Percentiles rank a stretch among this genome's conserved stretches.
phyloP scores from a whole-genome alignment of 257 asterid species.

The Eucommia ulmoides region DNA sequence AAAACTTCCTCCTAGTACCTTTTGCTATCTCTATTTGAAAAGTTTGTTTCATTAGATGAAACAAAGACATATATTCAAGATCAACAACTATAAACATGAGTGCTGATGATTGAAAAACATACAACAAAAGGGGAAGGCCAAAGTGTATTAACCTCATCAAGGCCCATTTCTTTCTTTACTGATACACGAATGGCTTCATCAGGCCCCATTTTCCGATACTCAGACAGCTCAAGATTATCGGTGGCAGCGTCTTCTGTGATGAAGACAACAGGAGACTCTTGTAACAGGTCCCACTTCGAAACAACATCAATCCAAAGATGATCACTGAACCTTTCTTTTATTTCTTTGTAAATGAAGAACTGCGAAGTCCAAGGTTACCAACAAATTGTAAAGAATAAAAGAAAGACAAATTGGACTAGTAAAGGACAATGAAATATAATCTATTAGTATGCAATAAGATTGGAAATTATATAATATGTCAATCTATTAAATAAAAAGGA shows the following conservation, averaged over 20 bases:
- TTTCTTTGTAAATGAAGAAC: constrained; percentile 74
- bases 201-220: constrained; percentile 75
- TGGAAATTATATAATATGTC: too few species aligned
- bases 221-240: constrained; percentile 54
- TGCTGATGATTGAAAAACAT: background rate
- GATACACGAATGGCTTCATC: constrained; percentile 77
- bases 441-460: too few species aligned
- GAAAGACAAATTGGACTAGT: too few species aligned
- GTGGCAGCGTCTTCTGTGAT: constrained; percentile 47
- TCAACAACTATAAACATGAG: background rate
- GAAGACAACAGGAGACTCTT: constrained; percentile 54
- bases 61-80: background rate
- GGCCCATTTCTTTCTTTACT: constrained; percentile 49
- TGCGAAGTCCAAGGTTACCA: too few species aligned
- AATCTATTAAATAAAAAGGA: too few species aligned
- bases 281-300: constrained; percentile 77
- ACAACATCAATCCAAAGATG: constrained; percentile 96
- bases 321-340: constrained; percentile 64
- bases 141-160: constrained; percentile 45
- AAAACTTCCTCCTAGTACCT: background rate
- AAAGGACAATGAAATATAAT: too few species aligned
- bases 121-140: constrained; percentile 8
- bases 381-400: too few species aligned
- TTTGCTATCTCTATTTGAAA: too few species aligned
- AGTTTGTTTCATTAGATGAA: background rate